Conservation (phyloP, 257 asterid species). For the Eustoma russellianum region DNA sequence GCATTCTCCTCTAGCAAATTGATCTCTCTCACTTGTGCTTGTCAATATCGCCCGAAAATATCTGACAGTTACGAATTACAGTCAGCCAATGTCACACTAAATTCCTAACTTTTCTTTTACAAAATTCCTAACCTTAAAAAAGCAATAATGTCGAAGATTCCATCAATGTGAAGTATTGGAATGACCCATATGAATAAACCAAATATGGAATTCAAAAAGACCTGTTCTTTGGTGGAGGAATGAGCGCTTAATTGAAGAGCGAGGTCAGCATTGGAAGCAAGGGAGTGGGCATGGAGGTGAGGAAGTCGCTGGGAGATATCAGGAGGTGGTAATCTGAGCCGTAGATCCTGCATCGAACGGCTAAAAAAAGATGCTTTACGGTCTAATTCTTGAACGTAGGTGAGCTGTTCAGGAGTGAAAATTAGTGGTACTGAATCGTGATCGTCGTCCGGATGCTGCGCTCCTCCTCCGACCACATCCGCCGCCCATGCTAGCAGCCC, state of each 20-base stretch:
- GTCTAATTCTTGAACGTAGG: constrained; percentile 58
- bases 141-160: too few relatives aligned
- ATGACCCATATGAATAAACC: neutral
- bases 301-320: constrained; percentile 92
- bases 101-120: too few relatives aligned
- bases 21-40: constrained; percentile 69
- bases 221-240: constrained; percentile 89
- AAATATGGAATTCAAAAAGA: constrained; percentile 2
- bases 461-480: constrained; percentile 84
- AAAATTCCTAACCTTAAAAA: too few relatives aligned
- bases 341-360: constrained; percentile 93
- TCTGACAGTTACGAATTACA: too few relatives aligned
- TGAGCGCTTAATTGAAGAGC: constrained; percentile 88
- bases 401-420: constrained; percentile 72
- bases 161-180: too few relatives aligned
- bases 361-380: constrained; percentile 51
- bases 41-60: constrained; percentile 1
- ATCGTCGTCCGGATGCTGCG: constrained; percentile 40
- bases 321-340: constrained; percentile 86
- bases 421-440: constrained; percentile 64
- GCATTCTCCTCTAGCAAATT: constrained; percentile 76
- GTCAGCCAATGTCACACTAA: too few relatives aligned
- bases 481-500: constrained; percentile 99
- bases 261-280: constrained; percentile 83
- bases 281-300: constrained; percentile 91